phyloP scores from a whole-genome alignment of 2,329 filamentous ascomycete species.

The Aspergillus neotritici region DNA sequence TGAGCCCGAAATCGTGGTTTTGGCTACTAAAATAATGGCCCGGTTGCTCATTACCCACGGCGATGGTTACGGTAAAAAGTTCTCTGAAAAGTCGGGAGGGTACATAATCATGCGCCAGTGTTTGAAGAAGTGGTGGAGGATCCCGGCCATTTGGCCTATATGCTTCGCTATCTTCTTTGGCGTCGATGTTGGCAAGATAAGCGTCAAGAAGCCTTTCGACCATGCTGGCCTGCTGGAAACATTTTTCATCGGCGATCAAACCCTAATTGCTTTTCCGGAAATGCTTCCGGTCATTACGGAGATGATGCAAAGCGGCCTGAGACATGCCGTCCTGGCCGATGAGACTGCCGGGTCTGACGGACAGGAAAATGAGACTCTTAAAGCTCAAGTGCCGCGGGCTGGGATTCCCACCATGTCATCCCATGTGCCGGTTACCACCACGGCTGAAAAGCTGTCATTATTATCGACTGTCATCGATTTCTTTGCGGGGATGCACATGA shows the following conservation, averaged over 20 bases:
- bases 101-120: constrained; percentile 79
- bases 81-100: constrained; percentile 77
- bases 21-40: constrained; percentile 76
- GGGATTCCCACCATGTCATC: constrained; percentile 13
- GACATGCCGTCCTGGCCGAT: constrained; percentile 56
- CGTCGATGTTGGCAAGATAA: constrained; percentile 67
- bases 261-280: constrained; percentile 68
- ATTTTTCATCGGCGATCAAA: constrained; percentile 56
- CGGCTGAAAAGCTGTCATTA: constrained; percentile 57
- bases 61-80: constrained; percentile 74
- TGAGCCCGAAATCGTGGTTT: constrained; percentile 73
- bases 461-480: constrained; percentile 74
- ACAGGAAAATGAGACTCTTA: constrained; percentile 1
- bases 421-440: constrained; percentile 11
- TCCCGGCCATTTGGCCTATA: constrained; percentile 77
- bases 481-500: constrained; percentile 69
- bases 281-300: constrained; percentile 72
- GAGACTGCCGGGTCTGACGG: constrained; percentile 54
- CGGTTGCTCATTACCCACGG: constrained; percentile 80
- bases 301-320: constrained; percentile 82
- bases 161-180: constrained; percentile 87
- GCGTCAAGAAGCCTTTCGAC: constrained; percentile 69
- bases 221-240: constrained; percentile 66
- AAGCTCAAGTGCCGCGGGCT: constrained; percentile 8
- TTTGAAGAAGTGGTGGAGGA: constrained; percentile 82